phyloP scores from a whole-genome alignment of 2,329 filamentous ascomycete genomes.

The Cryphonectria carpinicola region DNA sequence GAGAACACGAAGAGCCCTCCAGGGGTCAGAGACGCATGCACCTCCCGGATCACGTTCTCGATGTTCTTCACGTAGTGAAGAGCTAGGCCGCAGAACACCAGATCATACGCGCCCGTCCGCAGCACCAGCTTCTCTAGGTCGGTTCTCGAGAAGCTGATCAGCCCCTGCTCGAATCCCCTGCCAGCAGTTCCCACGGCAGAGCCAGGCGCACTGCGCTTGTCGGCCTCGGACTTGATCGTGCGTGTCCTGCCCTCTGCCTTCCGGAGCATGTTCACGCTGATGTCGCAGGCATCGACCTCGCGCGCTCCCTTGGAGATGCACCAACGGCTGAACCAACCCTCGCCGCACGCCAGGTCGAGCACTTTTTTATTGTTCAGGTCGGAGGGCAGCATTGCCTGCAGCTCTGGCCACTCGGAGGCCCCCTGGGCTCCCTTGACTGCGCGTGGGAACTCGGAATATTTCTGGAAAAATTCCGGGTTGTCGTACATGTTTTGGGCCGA shows the following conservation, averaged over 20 bases:
- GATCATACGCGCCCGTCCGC: slow-evolving; percentile 36
- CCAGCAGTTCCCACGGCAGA: slow-evolving; percentile 6
- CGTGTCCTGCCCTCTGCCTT: slow-evolving; percentile 39
- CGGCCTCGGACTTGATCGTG: slow-evolving; percentile 22
- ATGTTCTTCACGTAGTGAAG: slow-evolving; percentile 47
- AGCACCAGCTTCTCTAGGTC: slow-evolving; percentile 41
- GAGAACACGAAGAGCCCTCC: slow-evolving; percentile 48
- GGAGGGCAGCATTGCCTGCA: slow-evolving; percentile 44
- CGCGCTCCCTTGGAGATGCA: slow-evolving; percentile 43
- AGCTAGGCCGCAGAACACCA: slow-evolving; percentile 46
- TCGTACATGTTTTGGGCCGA: slow-evolving; percentile 47
- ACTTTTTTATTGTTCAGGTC: slow-evolving; percentile 37
- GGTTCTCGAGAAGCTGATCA: slow-evolving; percentile 39
- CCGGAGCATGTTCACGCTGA: slow-evolving; percentile 49
- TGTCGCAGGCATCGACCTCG: slow-evolving; percentile 43
- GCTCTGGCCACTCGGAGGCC: slow-evolving; percentile 49
- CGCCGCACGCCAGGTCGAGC: slow-evolving; percentile 52
- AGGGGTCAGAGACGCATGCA: slow-evolving; percentile 39
- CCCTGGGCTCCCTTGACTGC: slow-evolving; percentile 44
- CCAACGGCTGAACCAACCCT: slow-evolving; percentile 52
- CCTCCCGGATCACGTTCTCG: slow-evolving; percentile 37
- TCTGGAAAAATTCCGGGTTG: slow-evolving; percentile 45
- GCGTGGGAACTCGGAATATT: slow-evolving; percentile 47
- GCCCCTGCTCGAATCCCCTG: background rate
- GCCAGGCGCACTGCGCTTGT: slow-evolving; percentile 3